Evolutionary conservation across 495 filamentous ascomycete genomes (phyloP), one percentile per base, ranked within the genome.

Genomic region (Lasiosphaeris hirsuta): DNA sequence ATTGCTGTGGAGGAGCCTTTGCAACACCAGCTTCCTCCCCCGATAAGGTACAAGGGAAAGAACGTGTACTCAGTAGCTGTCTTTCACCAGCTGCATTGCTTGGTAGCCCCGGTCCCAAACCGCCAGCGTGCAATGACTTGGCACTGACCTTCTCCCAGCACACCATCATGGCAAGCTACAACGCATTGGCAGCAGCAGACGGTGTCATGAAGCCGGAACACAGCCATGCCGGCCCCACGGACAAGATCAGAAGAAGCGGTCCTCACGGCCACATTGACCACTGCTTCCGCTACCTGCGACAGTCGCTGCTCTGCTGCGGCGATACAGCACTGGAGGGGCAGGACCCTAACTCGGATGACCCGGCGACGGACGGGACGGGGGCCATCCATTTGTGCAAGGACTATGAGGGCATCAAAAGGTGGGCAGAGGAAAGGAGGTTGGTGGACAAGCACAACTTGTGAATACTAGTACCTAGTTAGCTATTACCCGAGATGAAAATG

Each of bases 31-130:
- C 52, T 60, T 2, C 58, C 57, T 9, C 44, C 36, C 4, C 45
- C 57, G 13, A 59, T 59, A 11, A 19, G 43, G 0, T 14, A 17
- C 11, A n/a, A 54, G 0, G 41, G 33, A 3, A 13, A 56, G 14
- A n/a, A 10, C 18, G 17, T 37, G 10, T 61, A 58, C 9, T 61
- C 49, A 0, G 47, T 61, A 2, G 49, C 56, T 1, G 50, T 62
- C 7, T 62, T 59, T 3, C 53, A 57, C 18, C 58, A 57, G 3
- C 52, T 60, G 7, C 53, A 51, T 2, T 57, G 58, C 9, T 34
- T 60, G 0, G 58, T 60, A 11, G 19, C 15, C 11, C 30, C 2
- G 30, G 6, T 33, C 10, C 34, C n/a, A 13, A 15, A 33, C 15
- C 13, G 15, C 6, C 7, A n/a, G n/a, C n/a, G 33, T 2, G 34